Conservation (phyloP, 192 early-diverging fungal species). For the Backusella mclennaniae region DNA sequence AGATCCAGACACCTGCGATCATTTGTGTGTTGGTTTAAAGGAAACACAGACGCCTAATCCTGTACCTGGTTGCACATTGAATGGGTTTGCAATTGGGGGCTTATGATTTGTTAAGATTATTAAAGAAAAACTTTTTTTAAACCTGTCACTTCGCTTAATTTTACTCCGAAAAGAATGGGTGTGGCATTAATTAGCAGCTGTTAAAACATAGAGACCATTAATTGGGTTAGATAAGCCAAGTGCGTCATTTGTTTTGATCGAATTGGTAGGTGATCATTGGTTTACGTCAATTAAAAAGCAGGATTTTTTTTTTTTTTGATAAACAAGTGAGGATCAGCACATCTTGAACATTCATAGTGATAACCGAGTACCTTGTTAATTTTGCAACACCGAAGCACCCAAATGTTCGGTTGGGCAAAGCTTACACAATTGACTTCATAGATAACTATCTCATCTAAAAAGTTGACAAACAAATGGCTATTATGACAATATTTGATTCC, state of each 20-base stretch:
- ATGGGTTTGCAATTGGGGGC: neutral
- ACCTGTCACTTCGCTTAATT: neutral
- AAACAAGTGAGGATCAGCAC: neutral
- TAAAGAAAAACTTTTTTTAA: neutral
- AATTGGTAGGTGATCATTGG: neutral
- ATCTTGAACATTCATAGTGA: neutral
- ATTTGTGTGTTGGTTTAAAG: neutral
- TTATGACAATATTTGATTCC: neutral
- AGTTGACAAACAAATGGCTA: neutral
- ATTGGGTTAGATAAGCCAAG: constrained; percentile 5
- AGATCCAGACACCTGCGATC: neutral
- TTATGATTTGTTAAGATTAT: neutral
- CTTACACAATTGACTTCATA: neutral
- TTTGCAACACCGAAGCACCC: neutral
- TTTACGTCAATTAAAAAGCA: neutral
- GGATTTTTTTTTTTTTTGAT: neutral
- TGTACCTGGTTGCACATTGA: neutral
- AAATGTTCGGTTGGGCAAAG: neutral
- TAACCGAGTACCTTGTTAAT: neutral
- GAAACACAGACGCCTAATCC: neutral
- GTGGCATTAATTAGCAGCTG: neutral
- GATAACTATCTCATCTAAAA: neutral
- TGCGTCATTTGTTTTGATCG: neutral
- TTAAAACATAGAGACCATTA: neutral
- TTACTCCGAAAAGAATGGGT: neutral